These are phyloP conservation scores for Fraxinus cuspidata DNA, from an alignment of 257 asterid species.

Conservation along the genomic window DNA sequence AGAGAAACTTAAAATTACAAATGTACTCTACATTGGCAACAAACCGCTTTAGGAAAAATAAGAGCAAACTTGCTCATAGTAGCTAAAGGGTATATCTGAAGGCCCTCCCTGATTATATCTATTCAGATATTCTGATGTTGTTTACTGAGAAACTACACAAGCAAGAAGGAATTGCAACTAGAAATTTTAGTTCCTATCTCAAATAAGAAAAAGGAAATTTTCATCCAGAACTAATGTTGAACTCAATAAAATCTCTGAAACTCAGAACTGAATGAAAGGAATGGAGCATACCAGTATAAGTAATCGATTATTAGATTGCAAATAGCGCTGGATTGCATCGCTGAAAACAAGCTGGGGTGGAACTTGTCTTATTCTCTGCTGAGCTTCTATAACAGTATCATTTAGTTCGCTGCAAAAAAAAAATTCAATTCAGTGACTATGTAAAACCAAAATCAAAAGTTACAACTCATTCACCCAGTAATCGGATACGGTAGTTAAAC, in stretches of 20 bases:
- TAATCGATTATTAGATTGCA: conserved; percentile 74
- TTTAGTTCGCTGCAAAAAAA: conserved; percentile 75
- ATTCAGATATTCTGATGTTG: conserved; percentile 1
- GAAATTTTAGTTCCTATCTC: background rate
- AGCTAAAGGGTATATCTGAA: background rate
- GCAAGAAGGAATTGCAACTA: background rate
- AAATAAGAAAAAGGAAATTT: background rate
- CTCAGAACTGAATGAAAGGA: conserved; percentile 19
- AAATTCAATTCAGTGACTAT: background rate
- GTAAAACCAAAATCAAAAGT: background rate
- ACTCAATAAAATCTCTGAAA: background rate
- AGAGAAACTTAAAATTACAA: background rate
- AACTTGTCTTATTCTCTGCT: conserved; percentile 70
- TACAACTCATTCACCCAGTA: background rate
- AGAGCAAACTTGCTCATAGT: background rate
- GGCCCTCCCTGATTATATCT: conserved; percentile 2
- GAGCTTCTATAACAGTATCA: conserved; percentile 94
- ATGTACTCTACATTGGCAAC: background rate
- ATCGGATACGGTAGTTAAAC: background rate
- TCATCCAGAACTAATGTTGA: background rate
- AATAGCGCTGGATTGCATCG: conserved; percentile 58
- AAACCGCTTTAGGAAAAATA: background rate
- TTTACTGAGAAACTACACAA: background rate
- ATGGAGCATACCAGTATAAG: conserved; percentile 73
- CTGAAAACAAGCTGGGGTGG: conserved; percentile 64